These are phyloP conservation scores for Alisma plantagoaquatica DNA, from an alignment of 106 monocot species.

Conservation along the genomic window DNA sequence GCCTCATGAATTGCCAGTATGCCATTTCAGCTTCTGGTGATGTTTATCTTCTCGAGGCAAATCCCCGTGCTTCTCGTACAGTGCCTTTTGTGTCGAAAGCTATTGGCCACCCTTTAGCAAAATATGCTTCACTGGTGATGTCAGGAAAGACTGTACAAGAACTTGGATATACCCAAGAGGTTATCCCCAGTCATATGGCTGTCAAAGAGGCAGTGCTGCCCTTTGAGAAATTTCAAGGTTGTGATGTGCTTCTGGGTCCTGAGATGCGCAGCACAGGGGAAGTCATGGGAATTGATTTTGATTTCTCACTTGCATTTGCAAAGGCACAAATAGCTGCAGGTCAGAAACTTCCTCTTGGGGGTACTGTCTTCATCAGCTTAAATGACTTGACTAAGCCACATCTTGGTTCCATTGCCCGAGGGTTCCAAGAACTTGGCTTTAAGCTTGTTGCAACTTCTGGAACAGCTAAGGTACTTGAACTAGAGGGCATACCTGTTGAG, in stretches of 20 bases:
- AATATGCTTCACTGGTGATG: constrained; percentile 93
- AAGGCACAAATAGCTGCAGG: constrained; percentile 99
- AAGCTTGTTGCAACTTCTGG: constrained; percentile 80
- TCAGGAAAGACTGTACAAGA: constrained; percentile 76
- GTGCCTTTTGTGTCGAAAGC: constrained; percentile 98
- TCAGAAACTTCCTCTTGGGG: constrained; percentile 64
- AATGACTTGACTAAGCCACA: constrained; percentile 90
- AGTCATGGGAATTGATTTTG: constrained; percentile 91
- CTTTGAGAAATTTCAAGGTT: constrained; percentile 96
- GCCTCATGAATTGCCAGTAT: constrained; percentile 98
- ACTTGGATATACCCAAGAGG: constrained; percentile 52
- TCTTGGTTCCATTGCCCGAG: constrained; percentile 55
- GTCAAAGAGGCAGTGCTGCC: constrained; percentile 95
- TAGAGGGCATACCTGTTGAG: constrained; percentile 71
- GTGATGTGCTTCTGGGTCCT: constrained; percentile 92
- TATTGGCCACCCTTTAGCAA: constrained; percentile 88
- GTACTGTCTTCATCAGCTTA: constrained; percentile 77
- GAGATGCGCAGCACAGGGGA: constrained; percentile 99
- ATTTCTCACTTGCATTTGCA: constrained; percentile 83
- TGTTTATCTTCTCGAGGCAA: constrained; percentile 88
- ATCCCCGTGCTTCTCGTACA: constrained; percentile 92
- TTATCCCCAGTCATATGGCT: constrained; percentile 75
- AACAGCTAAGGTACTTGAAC: constrained; percentile 65
- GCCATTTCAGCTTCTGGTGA: constrained; percentile 76
- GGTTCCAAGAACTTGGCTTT: constrained; percentile 72